A percentile compares a stretch with the other conserved stretches of the same genome.
These are phyloP conservation scores for Epichloe gansuensis DNA, from an alignment of 2,329 filamentous ascomycete genomes.

Conservation along the genomic window DNA sequence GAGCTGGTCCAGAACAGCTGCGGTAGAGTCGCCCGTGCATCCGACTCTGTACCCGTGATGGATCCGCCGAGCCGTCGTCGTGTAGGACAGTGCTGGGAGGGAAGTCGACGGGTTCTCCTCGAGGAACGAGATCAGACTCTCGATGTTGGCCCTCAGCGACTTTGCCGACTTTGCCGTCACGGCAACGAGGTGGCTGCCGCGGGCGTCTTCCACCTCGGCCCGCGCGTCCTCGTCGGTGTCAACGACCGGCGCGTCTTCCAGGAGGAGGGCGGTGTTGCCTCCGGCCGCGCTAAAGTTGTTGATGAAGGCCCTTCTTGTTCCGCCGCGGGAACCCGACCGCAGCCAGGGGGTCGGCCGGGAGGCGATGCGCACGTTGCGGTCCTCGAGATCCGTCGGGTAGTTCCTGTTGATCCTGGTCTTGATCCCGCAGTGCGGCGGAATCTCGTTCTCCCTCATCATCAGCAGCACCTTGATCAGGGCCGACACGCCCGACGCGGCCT, in stretches of 20 bases:
- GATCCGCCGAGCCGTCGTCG: conserved; percentile 51
- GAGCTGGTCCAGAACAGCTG: neutral
- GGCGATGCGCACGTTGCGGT: conserved; percentile 45
- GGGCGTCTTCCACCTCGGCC: conserved; percentile 12
- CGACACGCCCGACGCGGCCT: conserved; percentile 48
- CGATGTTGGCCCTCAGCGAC: conserved; percentile 45
- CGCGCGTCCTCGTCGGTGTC: conserved; percentile 25
- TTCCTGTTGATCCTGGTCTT: conserved; percentile 49
- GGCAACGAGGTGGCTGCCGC: conserved; percentile 43
- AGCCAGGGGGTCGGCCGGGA: conserved; percentile 38
- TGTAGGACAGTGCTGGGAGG: conserved; percentile 50
- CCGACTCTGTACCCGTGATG: conserved; percentile 44
- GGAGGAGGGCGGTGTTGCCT: conserved; percentile 54
- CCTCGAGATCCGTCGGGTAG: conserved; percentile 42
- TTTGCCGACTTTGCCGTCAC: conserved; percentile 43
- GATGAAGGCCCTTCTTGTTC: conserved; percentile 35
- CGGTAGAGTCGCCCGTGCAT: conserved; percentile 24
- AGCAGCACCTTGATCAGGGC: conserved; percentile 51
- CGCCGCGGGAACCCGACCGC: conserved; percentile 14
- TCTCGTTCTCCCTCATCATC: conserved; percentile 49
- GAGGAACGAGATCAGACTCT: conserved; percentile 41
- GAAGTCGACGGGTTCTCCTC: conserved; percentile 35
- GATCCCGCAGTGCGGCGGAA: conserved; percentile 56
- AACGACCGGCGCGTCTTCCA: conserved; percentile 46
- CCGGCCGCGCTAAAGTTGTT: conserved; percentile 64